phyloP scores from a whole-genome alignment of 2,329 filamentous ascomycete genomes.

The Nemania sp. region DNA sequence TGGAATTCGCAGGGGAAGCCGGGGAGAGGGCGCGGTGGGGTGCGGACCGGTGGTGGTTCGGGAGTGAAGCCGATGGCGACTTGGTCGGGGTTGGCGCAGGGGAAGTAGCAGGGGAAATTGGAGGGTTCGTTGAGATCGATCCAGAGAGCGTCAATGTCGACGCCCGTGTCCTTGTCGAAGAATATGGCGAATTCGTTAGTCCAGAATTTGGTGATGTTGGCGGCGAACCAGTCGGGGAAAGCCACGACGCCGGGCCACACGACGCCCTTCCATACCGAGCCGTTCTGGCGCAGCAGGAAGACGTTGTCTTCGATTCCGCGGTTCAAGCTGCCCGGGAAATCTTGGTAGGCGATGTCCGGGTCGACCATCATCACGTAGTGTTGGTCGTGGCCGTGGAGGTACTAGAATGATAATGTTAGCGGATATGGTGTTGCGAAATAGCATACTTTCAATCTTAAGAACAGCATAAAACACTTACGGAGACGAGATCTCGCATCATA shows the following conservation, averaged over 20 bases:
- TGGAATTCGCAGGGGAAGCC: constrained; percentile 72
- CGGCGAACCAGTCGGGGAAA: constrained; percentile 78
- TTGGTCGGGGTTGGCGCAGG: constrained; percentile 54
- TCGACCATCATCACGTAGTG: constrained; percentile 81
- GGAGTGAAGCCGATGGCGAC: constrained; percentile 57
- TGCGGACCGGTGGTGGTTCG: constrained; percentile 62
- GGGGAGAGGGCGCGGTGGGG: constrained; percentile 65
- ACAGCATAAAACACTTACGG: constrained; percentile 29
- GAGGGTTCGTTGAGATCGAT: constrained; percentile 69
- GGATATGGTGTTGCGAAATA: not conserved
- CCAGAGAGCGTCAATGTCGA: constrained; percentile 79
- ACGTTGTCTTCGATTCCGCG: constrained; percentile 48
- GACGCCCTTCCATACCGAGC: constrained; percentile 61
- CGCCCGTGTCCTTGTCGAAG: constrained; percentile 64
- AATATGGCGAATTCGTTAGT: constrained; percentile 66
- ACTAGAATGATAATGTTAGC: constrained; percentile 31
- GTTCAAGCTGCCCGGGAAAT: constrained; percentile 47
- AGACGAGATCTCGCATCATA: constrained; percentile 66
- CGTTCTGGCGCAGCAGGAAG: constrained; percentile 58
- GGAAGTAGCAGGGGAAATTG: constrained; percentile 54
- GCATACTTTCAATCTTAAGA: not conserved
- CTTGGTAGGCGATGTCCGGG: constrained; percentile 59
- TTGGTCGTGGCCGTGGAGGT: constrained; percentile 68
- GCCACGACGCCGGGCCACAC: constrained; percentile 77
- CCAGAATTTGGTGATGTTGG: constrained; percentile 69